Conservation (phyloP, 2,329 filamentous ascomycete genomes). For the Dothideomycetes sp. region DNA sequence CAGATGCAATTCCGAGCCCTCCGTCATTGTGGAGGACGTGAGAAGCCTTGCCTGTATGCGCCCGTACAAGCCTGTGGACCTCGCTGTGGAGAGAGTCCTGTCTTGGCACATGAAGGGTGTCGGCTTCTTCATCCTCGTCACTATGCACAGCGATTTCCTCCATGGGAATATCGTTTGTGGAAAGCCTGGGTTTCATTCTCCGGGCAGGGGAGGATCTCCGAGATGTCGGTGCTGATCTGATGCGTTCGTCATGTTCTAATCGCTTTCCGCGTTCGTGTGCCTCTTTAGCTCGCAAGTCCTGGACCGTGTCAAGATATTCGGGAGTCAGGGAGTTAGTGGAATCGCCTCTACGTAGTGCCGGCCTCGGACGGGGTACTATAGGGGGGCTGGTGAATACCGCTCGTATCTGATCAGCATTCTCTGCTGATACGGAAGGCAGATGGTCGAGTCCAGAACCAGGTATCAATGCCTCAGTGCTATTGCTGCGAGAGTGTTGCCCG, state of each 20-base stretch:
- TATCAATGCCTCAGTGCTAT: slow-evolving; percentile 1
- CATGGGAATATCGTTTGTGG: slow-evolving; percentile 18
- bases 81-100: slow-evolving; percentile 19
- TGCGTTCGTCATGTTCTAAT: slow-evolving; percentile 18
- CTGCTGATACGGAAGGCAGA: slow-evolving; percentile 8
- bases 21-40: slow-evolving; percentile 13
- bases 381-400: slow-evolving; percentile 7
- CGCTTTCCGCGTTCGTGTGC: slow-evolving; percentile 25
- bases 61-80: slow-evolving; percentile 33
- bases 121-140: slow-evolving; percentile 22
- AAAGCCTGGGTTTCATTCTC: slow-evolving; percentile 7
- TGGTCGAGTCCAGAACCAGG: slow-evolving; percentile 1
- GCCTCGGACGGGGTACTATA: slow-evolving; percentile 6
- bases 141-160: slow-evolving; percentile 12
- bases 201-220: slow-evolving; percentile 16
- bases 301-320: slow-evolving; percentile 6
- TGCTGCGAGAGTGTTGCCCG: slow-evolving; percentile 2
- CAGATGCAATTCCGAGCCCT: slow-evolving; percentile 26
- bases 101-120: slow-evolving; percentile 9
- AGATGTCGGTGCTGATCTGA: slow-evolving; percentile 18
- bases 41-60: slow-evolving; percentile 21
- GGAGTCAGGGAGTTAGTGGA: slow-evolving; percentile 5
- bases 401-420: slow-evolving; percentile 8
- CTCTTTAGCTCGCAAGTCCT: slow-evolving; percentile 15
- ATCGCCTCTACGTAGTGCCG: slow-evolving; percentile 9